Evolutionary conservation across 2,329 filamentous ascomycete genomes (phyloP), one percentile per base, ranked within the genome.

Genomic region (Nigrospora sphaerica): DNA sequence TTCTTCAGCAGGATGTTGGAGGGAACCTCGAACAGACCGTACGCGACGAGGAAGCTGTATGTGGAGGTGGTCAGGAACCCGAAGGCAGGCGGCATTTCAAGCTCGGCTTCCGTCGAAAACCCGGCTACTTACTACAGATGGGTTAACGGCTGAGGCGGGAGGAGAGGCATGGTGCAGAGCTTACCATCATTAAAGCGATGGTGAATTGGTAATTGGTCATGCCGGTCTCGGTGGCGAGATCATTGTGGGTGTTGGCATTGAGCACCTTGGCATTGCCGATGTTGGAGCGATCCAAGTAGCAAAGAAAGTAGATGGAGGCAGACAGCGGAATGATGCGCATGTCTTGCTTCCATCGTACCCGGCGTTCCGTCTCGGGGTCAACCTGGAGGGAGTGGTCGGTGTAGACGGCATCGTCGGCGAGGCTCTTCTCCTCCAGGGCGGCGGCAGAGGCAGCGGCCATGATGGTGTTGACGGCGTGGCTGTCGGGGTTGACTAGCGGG

Each of bases 1-100:
- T 77, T 77, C 62, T 82, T 81, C 48, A 83, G 67, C 12, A 82
- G 66, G 19, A 81, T 68, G 56, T 83, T 84, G 50, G 74, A 78
- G 1, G 80, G 80, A 6, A 83, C 73, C 58, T 83, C 80, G 57
- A 83, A 81, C 43, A 72, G 28, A 50, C 65, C 67, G 56, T 74
- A 85, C 4, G 78, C 80, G 32, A 81, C 72, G 42, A 85, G 78
- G 46, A 85, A 74, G 33, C 42, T 44, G 33, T 32, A 28, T 10
- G 23, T 10, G 7, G 23, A 28, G 23, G 5, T 10, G 23, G 23
- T 28, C 23, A 28, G 23, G 23, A 28, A 28, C 7, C 23, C 7
- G 23, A 28, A 28, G 23, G 23, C 23, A 6, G 23, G 23, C 6
- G 23, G 23, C 23, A 10, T 28, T 9, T 28, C 23, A 28, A 28